Conservation (phyloP, 331 rosid genomes). For the Rosa hybrid region DNA sequence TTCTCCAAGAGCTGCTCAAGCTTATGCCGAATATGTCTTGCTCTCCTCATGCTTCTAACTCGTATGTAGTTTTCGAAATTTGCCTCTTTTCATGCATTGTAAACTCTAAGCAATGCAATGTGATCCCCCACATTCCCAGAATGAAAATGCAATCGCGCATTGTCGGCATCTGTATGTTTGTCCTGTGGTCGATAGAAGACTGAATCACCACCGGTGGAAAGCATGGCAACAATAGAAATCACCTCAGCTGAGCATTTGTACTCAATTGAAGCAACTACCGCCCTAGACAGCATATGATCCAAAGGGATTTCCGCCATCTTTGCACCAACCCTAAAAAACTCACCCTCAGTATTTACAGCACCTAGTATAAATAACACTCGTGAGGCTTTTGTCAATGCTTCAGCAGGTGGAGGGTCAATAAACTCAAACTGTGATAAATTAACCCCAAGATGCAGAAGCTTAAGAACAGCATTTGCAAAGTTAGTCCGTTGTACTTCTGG, state of each 20-base stretch:
- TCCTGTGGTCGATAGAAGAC: background rate
- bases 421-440: constrained; percentile 70
- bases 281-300: background rate
- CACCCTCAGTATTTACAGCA: constrained; percentile 76
- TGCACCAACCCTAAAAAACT: constrained; percentile 74
- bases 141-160: background rate
- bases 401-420: constrained; percentile 92
- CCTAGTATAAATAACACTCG: constrained; percentile 71
- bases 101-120: background rate
- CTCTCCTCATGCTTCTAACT: constrained; percentile 94
- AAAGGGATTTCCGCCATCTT: constrained; percentile 66
- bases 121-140: background rate
- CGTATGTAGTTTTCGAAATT: constrained; percentile 45
- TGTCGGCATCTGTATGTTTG: background rate
- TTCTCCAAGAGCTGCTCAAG: constrained; percentile 79
- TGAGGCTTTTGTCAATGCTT: constrained; percentile 76
- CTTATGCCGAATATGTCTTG: constrained; percentile 82
- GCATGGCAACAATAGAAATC: background rate
- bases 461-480: constrained; percentile 78
- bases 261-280: background rate
- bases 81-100: background rate
- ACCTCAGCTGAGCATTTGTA: background rate
- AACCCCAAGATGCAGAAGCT: constrained; percentile 80
- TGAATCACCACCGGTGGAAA: background rate
- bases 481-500: constrained; percentile 85